phyloP scores from a whole-genome alignment of 2,329 filamentous ascomycete genomes.

The Aaosphaeria pasadenensis region DNA sequence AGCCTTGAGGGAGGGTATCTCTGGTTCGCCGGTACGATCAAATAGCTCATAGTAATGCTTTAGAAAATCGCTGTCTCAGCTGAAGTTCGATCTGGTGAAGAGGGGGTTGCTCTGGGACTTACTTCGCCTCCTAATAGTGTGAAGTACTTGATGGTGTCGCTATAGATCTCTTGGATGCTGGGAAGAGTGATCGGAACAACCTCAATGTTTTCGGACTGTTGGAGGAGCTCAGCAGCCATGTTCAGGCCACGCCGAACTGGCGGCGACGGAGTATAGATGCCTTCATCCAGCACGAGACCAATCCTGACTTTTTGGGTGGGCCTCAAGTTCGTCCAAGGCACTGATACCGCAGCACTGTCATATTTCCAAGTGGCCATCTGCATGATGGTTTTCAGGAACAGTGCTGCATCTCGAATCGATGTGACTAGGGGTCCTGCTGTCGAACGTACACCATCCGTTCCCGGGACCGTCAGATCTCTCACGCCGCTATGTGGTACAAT shows the following conservation, averaged over 20 bases:
- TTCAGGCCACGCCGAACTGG: constrained; percentile 6
- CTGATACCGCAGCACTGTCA: constrained; percentile 6
- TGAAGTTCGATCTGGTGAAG: neutral
- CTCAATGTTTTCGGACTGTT: neutral
- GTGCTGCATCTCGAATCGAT: constrained; percentile 34
- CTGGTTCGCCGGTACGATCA: constrained; percentile 3
- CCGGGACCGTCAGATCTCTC: constrained; percentile 11
- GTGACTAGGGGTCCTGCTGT: constrained; percentile 39
- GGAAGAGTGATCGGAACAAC: constrained; percentile 4
- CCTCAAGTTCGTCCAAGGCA: constrained; percentile 5
- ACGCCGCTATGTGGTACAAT: constrained; percentile 38
- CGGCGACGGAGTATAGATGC: constrained; percentile 6
- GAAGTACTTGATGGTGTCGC: constrained; percentile 3
- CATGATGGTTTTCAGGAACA: constrained; percentile 41
- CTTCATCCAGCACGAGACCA: constrained; percentile 6
- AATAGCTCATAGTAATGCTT: constrained; percentile 3
- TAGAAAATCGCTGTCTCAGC: neutral
- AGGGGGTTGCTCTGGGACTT: neutral
- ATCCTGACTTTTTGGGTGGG: constrained; percentile 5
- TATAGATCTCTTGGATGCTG: constrained; percentile 3
- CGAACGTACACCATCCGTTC: constrained; percentile 21
- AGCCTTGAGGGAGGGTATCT: constrained; percentile 3
- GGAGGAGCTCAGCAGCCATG: constrained; percentile 5
- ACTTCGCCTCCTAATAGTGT: constrained; percentile 4
- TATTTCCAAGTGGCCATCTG: constrained; percentile 38